Base-by-base conservation (phyloP, 2,329 filamentous ascomycete genomes). In the Paraconiothyrium sp. region DNA sequence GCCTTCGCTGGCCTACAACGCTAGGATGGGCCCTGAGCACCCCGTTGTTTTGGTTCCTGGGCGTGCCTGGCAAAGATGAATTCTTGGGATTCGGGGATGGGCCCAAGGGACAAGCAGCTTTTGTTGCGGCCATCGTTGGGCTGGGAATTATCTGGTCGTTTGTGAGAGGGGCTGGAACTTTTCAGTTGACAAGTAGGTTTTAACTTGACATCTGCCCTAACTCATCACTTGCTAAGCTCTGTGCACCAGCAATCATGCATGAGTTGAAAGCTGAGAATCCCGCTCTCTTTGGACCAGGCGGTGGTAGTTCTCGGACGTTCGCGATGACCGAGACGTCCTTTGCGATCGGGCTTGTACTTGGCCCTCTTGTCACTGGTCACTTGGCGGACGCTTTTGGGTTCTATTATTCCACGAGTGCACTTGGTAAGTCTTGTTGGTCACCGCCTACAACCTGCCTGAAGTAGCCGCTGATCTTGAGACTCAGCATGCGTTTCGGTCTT, bases 291-390 rank as follows among this genome's bases (percentile, higher is more conserved):
- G 49, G 49, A 5, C 49, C 49, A 1, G 49, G 49, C 13, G 49
- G 49, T 11, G 49, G 49, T n/a, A 41, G 34, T 35, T 52, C 49
- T 10, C 24, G 49, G n/a, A 52, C 37, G 49, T 52, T 52, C 34
- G 39, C 49, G 34, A 34, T 52, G 10, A 52, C 49, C 14, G 49
- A 52, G 34, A 52, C 37, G 49, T 39, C 49, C 1, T 52, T 52
- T 22, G 49, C 49, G 9, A 35, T 52, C 20, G 49, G 49, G 14
- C 20, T 52, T 34, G 32, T 52, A 35, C 49, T 52, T 9, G 49
- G 49, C 10, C 49, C 49, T 39, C 4, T 52, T 20, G 14, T 52
- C 8, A 39, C 32, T 16, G 49, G 49, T 4, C 9, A 34, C 20
- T 32, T 52, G 20, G 49, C 49, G n/a, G 49, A 52, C 4, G 24